Conservation (phyloP, 208 protist species). For the Phytomonas sp. region DNA sequence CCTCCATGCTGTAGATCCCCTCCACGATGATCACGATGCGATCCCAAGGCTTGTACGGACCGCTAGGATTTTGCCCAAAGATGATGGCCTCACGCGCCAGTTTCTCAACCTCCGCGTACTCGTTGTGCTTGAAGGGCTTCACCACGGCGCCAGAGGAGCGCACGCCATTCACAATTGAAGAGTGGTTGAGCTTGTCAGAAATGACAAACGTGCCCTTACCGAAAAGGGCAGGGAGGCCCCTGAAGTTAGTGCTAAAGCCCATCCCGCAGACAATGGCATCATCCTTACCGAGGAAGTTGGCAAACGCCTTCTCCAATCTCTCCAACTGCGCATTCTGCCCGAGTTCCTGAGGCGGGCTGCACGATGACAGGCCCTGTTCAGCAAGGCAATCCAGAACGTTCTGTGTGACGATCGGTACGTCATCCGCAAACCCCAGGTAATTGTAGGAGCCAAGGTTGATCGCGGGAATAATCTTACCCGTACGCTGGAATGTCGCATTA, state of each 20-base stretch:
- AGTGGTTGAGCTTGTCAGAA: conserved; percentile 96
- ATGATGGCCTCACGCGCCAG: conserved; percentile 80
- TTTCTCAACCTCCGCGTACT: conserved; percentile 90
- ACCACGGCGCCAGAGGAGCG: conserved; percentile 80
- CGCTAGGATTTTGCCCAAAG: conserved; percentile 79
- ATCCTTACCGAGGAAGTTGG: conserved; percentile 92
- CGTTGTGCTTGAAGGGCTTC: conserved; percentile 92
- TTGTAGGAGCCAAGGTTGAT: conserved; percentile 98
- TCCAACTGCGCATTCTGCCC: conserved; percentile 45
- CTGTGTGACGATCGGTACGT: conserved; percentile 73
- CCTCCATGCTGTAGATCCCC: conserved; percentile 98
- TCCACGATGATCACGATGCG: conserved; percentile 95
- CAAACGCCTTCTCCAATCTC: conserved; percentile 88
- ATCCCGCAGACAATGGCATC: conserved; percentile 93
- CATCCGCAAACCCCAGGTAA: conserved; percentile 97
- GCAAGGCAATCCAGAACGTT: conserved; percentile 76
- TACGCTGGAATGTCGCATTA: conserved; percentile 82
- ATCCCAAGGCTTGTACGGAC: conserved; percentile 63
- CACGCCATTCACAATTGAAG: conserved; percentile 96
- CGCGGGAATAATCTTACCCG: conserved; percentile 59
- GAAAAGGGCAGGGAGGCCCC: conserved; percentile 87
- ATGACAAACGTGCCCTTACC: conserved; percentile 92
- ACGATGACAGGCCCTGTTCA: conserved; percentile 63
- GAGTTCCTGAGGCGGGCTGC: conserved; percentile 53
- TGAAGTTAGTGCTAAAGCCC: conserved; percentile 89